Base-by-base conservation (phyloP, 495 filamentous ascomycete genomes). In the Xanthoparmelia taractica region DNA sequence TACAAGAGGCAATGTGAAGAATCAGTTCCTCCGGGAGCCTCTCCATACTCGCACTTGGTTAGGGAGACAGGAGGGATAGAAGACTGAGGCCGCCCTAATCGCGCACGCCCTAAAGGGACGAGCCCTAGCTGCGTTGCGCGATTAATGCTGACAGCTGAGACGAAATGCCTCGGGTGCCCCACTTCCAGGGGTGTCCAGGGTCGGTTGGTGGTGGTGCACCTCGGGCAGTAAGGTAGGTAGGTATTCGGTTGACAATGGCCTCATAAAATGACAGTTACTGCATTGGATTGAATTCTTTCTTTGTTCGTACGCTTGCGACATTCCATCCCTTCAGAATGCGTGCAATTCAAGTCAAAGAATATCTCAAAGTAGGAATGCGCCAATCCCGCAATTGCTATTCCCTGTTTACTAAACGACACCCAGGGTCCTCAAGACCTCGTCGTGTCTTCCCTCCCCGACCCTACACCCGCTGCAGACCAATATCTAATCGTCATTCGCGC, bases 401-500 rank as follows among this genome's bases (percentile, higher is more conserved):
- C 45, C 48, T 50, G 1, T 10, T 54, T 13, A 34, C 29, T 54
- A 54, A 54, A n/a, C 59, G 47, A 23, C 33, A 23, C 54, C 62
- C 41, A 57, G 47, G 87, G 87, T 12, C 92, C 92, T 7, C 71
- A 81, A 41, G 88, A 94, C 69, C 91, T 97, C 73, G 80, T 76
- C 66, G 85, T 96, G 60, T 82, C 82, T 20, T 77, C 80, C 54
- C 82, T 96, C 29, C 85, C 91, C 45, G 85, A 87, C 41, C 93
- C 90, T 10, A 76, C 73, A 25, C 90, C 91, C 1, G 73, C 75
- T 4, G 67, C 83, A 48, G 80, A 87, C 70, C 83, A 96, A 78
- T 97, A 97, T 75, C 82, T 95, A 64, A 87, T 97, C 73, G 82
- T 85, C 72, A 87, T 97, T 71, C 90, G 92, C 75, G 92, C 93